Evolutionary conservation across 768 basidiomycete species (phyloP).

Genomic region (Russula brevipes): DNA sequence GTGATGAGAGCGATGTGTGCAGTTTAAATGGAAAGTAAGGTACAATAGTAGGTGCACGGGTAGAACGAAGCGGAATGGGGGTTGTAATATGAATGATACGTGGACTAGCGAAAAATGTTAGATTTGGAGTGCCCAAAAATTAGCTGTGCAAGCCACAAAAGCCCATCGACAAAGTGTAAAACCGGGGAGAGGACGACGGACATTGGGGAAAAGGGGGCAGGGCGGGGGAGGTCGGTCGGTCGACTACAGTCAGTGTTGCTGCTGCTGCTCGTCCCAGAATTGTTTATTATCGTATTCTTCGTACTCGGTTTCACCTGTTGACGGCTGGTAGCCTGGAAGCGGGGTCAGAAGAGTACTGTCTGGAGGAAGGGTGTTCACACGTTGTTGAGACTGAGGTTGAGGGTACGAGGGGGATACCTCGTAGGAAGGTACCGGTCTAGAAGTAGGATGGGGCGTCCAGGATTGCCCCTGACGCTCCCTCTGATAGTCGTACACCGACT

Average conservation of each 20-base stretch:
- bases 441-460: slow-evolving; percentile 15
- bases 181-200: too few species aligned
- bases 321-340: slow-evolving; percentile 51
- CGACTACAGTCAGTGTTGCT: slow-evolving; percentile 12
- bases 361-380: slow-evolving; percentile 40
- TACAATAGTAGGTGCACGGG: slow-evolving; percentile 14
- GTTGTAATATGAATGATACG: slow-evolving; percentile 15
- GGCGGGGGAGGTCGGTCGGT: not conserved
- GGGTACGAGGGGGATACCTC: slow-evolving; percentile 17
- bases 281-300: slow-evolving; percentile 23
- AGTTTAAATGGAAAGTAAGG: slow-evolving; percentile 19
- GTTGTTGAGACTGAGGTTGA: slow-evolving; percentile 20
- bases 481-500: slow-evolving; percentile 14
- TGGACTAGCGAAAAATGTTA: not conserved
- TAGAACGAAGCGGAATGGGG: slow-evolving; percentile 12
- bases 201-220: too few species aligned
- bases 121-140: slow-evolving; percentile 1
- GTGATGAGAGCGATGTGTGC: slow-evolving; percentile 16
- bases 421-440: slow-evolving; percentile 5
- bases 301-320: slow-evolving; percentile 29
- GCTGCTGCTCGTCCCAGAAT: slow-evolving; percentile 20
- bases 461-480: slow-evolving; percentile 18
- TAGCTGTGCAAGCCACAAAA: not conserved
- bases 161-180: not conserved
- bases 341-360: slow-evolving; percentile 70